phyloP scores from a whole-genome alignment of 495 filamentous ascomycete species.

The Sordaria brevicollis region DNA sequence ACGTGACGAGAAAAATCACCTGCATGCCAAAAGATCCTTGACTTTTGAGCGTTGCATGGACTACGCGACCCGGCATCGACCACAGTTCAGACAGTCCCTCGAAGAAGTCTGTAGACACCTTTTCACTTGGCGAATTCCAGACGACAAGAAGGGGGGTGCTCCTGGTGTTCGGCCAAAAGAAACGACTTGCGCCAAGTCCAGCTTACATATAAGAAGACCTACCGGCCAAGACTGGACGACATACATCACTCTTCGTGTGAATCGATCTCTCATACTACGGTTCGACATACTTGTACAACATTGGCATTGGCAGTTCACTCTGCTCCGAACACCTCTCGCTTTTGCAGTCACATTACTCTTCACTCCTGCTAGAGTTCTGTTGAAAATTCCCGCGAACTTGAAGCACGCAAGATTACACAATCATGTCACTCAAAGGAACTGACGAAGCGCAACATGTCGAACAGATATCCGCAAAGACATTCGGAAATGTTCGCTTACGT shows the following conservation, averaged over 20 bases:
- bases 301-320: no score
- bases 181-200: background rate
- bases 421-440: constrained; percentile 10
- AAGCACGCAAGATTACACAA: constrained; percentile 9
- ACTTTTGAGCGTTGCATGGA: background rate
- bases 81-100: background rate
- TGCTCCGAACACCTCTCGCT: background rate
- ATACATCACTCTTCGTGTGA: no score
- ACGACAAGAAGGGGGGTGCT: background rate
- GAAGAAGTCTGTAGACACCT: no score
- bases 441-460: constrained; percentile 7
- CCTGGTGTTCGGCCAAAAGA: background rate
- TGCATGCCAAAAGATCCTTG: background rate
- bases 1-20: background rate
- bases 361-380: background rate
- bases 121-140: no score
- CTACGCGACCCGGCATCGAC: background rate
- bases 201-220: background rate
- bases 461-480: constrained; percentile 15
- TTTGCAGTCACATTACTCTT: background rate
- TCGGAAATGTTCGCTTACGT: constrained; percentile 40
- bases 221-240: no score
- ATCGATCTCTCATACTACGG: no score
- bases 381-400: background rate
- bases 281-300: no score